Conservation (phyloP, 139 green algal genomes). For the Edaphochlamys debaryana region DNA sequence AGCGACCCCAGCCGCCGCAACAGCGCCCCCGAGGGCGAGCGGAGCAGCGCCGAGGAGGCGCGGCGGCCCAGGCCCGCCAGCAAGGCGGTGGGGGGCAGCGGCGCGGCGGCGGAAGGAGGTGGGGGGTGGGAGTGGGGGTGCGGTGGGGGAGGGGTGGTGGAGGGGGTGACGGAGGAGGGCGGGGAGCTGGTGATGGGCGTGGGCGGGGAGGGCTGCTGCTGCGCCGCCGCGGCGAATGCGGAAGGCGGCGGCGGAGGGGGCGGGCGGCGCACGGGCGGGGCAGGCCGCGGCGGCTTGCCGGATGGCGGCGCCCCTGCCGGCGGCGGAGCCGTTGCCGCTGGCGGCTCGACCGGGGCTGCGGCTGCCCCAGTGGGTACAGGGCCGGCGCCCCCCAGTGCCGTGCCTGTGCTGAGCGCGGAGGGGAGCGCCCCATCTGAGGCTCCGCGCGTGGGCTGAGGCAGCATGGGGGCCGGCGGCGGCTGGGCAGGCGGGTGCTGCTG, state of each 20-base stretch:
- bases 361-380: not conserved
- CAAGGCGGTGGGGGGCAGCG: not conserved
- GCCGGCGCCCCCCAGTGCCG: no score
- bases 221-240: not conserved
- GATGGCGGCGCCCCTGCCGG: not conserved
- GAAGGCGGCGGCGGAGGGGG: not conserved
- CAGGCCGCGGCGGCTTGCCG: no score
- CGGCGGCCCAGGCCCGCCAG: not conserved
- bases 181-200: no score
- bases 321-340: not conserved
- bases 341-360: not conserved
- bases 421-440: conserved; percentile 2
- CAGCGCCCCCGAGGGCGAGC: not conserved
- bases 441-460: not conserved
- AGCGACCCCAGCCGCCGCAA: conserved; percentile 9
- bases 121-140: not conserved
- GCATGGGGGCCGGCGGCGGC: not conserved
- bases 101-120: not conserved
- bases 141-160: not conserved
- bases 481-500: no score
- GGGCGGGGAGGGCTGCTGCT: no score
- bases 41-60: conserved; percentile 13
- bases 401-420: no score
- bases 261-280: no score
- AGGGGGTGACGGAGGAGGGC: not conserved